A percentile compares a stretch with the other conserved stretches of the same genome.
Conservation (phyloP, 75 land plant genomes). For the Selaginella tamariscina region DNA sequence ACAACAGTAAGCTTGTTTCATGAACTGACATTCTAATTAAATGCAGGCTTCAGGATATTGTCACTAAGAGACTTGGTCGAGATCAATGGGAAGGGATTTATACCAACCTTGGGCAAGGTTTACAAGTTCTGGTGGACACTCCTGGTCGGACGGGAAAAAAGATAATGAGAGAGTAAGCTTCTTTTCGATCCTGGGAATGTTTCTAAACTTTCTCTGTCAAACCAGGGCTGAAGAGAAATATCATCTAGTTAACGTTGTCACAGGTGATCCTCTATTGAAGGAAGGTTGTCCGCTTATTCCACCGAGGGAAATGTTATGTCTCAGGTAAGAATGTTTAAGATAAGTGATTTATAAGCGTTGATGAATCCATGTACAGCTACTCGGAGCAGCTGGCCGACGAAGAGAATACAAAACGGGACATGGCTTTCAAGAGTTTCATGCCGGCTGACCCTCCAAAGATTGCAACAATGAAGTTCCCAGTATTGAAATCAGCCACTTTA, state of each 20-base stretch:
- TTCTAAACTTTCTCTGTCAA: neutral
- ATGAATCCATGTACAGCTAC: neutral
- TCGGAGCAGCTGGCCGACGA: neutral
- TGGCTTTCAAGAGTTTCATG: neutral
- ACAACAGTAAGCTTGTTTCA: neutral
- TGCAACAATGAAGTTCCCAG: neutral
- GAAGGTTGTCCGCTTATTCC: neutral
- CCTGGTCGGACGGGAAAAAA: neutral
- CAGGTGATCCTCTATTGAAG: neutral
- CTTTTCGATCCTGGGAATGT: neutral
- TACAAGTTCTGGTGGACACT: slow-evolving; percentile 13
- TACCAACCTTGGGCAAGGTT: slow-evolving; percentile 13
- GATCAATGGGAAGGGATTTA: neutral
- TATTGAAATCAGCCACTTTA: neutral
- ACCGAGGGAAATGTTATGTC: neutral
- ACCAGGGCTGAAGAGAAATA: neutral
- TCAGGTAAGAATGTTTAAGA: neutral
- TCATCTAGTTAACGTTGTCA: neutral
- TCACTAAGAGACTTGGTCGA: neutral
- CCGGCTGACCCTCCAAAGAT: neutral
- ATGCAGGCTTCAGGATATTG: neutral
- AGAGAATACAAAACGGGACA: neutral
- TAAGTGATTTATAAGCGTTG: no score
- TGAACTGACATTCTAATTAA: neutral
- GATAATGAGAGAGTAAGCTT: neutral